Evolutionary conservation across 73 alveolate genomes (phyloP).

Genomic region (Tetrahymena thermophila): DNA sequence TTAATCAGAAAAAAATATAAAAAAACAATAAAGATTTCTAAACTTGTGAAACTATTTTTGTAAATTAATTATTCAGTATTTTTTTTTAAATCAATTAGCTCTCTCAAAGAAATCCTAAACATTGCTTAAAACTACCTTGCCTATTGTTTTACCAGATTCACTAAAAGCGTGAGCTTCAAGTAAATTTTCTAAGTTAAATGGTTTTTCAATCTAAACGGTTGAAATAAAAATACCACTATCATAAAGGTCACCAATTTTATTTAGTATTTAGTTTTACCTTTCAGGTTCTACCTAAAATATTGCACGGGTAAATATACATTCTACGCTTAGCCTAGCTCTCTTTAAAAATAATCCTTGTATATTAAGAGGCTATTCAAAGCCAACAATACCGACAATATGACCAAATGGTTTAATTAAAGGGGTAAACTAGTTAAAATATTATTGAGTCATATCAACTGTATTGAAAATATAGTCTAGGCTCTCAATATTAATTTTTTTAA

Average conservation of each 20-base stretch:
- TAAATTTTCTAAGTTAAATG: neutral
- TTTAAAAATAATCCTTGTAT: no score
- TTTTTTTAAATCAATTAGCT: neutral
- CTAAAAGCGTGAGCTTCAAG: neutral
- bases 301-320: neutral
- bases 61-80: neutral
- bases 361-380: neutral
- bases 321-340: neutral
- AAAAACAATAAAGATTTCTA: no score
- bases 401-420: neutral
- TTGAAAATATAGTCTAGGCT: neutral
- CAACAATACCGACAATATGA: neutral
- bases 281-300: neutral
- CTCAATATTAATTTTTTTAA: neutral
- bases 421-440: neutral
- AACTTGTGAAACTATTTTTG: no score
- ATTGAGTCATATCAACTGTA: neutral
- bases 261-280: no score
- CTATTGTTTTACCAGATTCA: neutral
- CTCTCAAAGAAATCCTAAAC: neutral
- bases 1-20: no score
- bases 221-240: neutral
- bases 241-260: neutral
- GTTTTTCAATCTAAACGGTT: neutral
- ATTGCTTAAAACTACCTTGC: neutral